Evolutionary conservation across 768 basidiomycete species (phyloP), one percentile per base, ranked within the genome.

Genomic region (Boletellus ananiceps): DNA sequence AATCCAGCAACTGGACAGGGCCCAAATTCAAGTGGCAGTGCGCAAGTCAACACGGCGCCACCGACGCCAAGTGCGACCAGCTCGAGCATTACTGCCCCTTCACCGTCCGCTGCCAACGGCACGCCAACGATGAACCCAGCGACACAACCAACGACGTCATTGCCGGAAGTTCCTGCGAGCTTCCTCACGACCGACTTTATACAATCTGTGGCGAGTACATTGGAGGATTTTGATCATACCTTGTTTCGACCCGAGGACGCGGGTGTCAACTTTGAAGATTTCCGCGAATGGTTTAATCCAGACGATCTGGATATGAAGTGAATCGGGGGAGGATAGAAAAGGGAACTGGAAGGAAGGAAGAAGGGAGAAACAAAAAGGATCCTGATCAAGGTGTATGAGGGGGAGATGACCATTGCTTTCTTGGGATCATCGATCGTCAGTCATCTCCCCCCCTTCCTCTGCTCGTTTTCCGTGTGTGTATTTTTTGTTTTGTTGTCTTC

Each of bases 251-350:
- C 65, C n/a, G 72, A 75, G 43, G 73, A 72, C 2, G 71, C 78
- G 50, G 52, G 52, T 0, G 66, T 85, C 61, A 80, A 83, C 59
- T 85, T 86, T 55, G 85, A 85, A 59, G 85, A 86, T 58, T 87
- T 87, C 66, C 81, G 82, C 47, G 81, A 84, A 58, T 87, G 84
- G 84, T 86, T 88, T 57, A 83, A 81, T 60, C 77, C 75, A 6
- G 78, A 82, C 25, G 66, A 68, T 54, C 38, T 68, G 50, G 66
- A 65, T 1, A 56, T 67, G 47, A 67, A 65, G 55, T 63, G 38
- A 54, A 29, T 6, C 14, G 23, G 21, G 15, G 16, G 23, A 25
- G 46, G 9, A 29, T 44, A 18, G 14, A 31, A 37, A 34, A 33
- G 36, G 35, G 50, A 44, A 32, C 43, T 18, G 43, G 50, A 44